Percentiles rank a stretch among this genome's conserved stretches.
phyloP scores from a whole-genome alignment of 805 yeast genomes.

The Zygosaccharomyces siamensis region DNA sequence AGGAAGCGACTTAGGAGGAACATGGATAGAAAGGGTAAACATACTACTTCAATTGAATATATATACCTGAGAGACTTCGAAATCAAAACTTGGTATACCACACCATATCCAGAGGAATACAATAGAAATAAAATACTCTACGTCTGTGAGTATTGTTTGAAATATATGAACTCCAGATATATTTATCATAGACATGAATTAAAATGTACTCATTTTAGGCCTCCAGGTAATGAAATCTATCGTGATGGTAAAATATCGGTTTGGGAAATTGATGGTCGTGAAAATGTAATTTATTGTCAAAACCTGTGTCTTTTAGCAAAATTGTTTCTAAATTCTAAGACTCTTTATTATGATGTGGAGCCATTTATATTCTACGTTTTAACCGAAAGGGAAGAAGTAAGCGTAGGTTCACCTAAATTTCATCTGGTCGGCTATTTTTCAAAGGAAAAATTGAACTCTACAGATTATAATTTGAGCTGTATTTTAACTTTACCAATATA shows the following conservation, averaged over 20 bases:
- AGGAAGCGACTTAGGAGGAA: neutral
- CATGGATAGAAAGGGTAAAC: constrained; percentile 23
- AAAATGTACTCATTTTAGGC: constrained; percentile 62
- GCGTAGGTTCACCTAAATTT: constrained; percentile 37
- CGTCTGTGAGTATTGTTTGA: constrained; percentile 80
- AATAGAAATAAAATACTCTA: constrained; percentile 57
- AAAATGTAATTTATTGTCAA: constrained; percentile 77
- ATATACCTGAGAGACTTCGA: constrained; percentile 69
- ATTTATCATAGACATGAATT: constrained; percentile 63
- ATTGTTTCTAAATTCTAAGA: constrained; percentile 82
- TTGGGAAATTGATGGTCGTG: constrained; percentile 91
- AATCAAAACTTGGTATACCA: constrained; percentile 86
- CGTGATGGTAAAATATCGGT: constrained; percentile 61
- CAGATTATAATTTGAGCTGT: constrained; percentile 83
- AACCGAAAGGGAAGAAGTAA: constrained; percentile 54
- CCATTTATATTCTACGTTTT: constrained; percentile 87
- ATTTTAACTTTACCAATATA: constrained; percentile 83
- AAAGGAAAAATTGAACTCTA: constrained; percentile 69
- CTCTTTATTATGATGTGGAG: constrained; percentile 90
- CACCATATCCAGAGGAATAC: constrained; percentile 90
- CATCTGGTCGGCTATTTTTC: constrained; percentile 94
- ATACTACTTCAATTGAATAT: constrained; percentile 44
- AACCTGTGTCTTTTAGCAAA: constrained; percentile 87
- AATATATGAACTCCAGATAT: constrained; percentile 68
- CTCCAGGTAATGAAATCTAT: constrained; percentile 92